Percentiles rank a stretch among this genome's conserved stretches.
Conservation (phyloP, 768 basidiomycete genomes). For the Tubosaeta brunneosetosa region DNA sequence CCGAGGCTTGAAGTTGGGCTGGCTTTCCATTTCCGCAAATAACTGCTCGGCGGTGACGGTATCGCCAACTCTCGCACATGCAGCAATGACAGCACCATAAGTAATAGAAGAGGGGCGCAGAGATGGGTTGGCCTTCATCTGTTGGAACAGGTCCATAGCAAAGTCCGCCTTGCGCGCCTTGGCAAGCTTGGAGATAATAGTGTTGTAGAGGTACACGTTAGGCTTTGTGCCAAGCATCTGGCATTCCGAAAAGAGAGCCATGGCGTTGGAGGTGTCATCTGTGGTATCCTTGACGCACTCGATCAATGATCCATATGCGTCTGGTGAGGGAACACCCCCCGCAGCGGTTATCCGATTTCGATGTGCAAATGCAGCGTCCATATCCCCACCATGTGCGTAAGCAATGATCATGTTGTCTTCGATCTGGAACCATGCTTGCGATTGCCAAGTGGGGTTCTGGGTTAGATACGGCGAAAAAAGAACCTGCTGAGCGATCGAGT, state of each 20-base stretch:
- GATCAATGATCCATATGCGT: conserved; percentile 91
- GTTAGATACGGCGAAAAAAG: conserved; percentile 41
- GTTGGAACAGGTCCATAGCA: conserved; percentile 81
- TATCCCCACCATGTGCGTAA: conserved; percentile 72
- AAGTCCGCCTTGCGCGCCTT: conserved; percentile 92
- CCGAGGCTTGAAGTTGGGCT: conserved; percentile 75
- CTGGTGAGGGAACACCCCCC: conserved; percentile 75
- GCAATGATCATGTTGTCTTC: conserved; percentile 92
- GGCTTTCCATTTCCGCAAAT: conserved; percentile 78
- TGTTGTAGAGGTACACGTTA: conserved; percentile 92
- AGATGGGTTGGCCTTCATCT: conserved; percentile 64
- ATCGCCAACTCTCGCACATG: conserved; percentile 92
- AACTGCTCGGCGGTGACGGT: conserved; percentile 71
- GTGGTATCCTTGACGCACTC: conserved; percentile 88
- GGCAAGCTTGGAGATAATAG: conserved; percentile 92
- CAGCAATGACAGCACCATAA: conserved; percentile 90
- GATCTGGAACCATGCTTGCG: conserved; percentile 63
- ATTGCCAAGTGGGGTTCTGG: conserved; percentile 43
- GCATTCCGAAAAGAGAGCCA: conserved; percentile 79
- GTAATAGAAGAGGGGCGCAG: conserved; percentile 79
- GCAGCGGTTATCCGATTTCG: conserved; percentile 71
- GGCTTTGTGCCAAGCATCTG: conserved; percentile 63
- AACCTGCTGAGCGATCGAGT: conserved; percentile 61
- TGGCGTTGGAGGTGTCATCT: conserved; percentile 86
- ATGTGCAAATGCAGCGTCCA: conserved; percentile 78